Evolutionary conservation across 345 rosid species (phyloP).

Genomic region (Mercurialis annua): DNA sequence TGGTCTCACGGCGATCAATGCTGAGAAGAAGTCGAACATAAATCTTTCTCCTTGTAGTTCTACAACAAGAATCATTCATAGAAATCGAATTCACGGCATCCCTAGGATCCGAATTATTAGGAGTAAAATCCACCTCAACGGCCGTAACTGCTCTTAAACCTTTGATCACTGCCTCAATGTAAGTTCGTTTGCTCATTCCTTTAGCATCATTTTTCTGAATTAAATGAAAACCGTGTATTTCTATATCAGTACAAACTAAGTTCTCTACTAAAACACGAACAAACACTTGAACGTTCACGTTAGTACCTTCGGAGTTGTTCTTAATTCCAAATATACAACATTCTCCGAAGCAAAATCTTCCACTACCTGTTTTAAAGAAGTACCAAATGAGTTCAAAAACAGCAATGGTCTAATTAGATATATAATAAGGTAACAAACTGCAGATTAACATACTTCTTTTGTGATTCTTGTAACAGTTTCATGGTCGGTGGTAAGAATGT

Average conservation of each 20-base stretch:
- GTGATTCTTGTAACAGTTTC: constrained; percentile 76
- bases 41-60: constrained; percentile 53
- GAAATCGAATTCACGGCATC: constrained; percentile 18
- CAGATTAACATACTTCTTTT: constrained; percentile 51
- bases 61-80: constrained; percentile 31
- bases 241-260: constrained; percentile 8
- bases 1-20: constrained; percentile 88
- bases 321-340: constrained; percentile 78
- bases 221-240: constrained; percentile 16
- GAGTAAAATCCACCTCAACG: constrained; percentile 57
- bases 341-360: constrained; percentile 94
- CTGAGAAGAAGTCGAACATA: constrained; percentile 92
- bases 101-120: constrained; percentile 20
- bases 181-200: constrained; percentile 91
- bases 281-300: background rate
- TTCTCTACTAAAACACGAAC: background rate
- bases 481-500: constrained; percentile 79
- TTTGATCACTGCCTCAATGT: constrained; percentile 83
- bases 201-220: constrained; percentile 69
- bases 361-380: constrained; percentile 50
- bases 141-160: constrained; percentile 59
- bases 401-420: background rate
- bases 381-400: background rate
- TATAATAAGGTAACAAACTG: background rate
- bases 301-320: constrained; percentile 96